These are phyloP conservation scores for Trametes sp. DNA, from an alignment of 1,284 basidiomycete genomes.

Conservation along the genomic window DNA sequence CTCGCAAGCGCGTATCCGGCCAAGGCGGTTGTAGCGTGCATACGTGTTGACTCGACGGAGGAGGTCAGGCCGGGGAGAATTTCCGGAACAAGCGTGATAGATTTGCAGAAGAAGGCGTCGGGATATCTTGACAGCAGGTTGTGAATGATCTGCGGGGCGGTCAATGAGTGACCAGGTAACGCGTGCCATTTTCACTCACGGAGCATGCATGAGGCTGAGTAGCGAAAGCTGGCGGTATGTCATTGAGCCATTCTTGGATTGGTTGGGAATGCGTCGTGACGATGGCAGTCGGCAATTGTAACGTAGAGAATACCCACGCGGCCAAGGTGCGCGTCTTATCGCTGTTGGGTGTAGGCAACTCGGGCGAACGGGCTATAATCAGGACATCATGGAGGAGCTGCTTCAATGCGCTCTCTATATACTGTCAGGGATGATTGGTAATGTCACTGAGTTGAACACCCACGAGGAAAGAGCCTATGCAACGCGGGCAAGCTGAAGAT, in stretches of 20 bases:
- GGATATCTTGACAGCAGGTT: conserved; percentile 46
- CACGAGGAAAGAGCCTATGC: conserved; percentile 56
- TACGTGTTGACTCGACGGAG: conserved; percentile 44
- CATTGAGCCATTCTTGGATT: conserved; percentile 44
- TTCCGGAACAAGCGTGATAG: conserved; percentile 46
- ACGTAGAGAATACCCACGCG: conserved; percentile 56
- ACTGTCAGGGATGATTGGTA: conserved; percentile 12
- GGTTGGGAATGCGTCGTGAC: conserved; percentile 41
- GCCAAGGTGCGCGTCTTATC: conserved; percentile 56
- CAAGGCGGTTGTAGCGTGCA: conserved; percentile 49
- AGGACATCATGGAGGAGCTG: conserved; percentile 51
- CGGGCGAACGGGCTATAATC: conserved; percentile 41
- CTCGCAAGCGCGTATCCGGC: conserved; percentile 49
- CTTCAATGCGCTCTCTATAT: conserved; percentile 49
- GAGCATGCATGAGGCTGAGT: conserved; percentile 38
- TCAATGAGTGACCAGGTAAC: not conserved
- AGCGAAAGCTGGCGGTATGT: conserved; percentile 38
- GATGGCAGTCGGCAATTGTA: conserved; percentile 51
- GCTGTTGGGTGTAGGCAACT: conserved; percentile 50
- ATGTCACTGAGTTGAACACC: conserved; percentile 29
- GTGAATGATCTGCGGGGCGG: conserved; percentile 46
- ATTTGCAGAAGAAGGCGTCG: conserved; percentile 42
- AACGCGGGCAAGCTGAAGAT: conserved; percentile 55
- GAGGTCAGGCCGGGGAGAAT: conserved; percentile 48
- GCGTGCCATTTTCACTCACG: conserved; percentile 43